A percentile compares a stretch with the other conserved stretches of the same genome.
Conservation (phyloP, 768 basidiomycete species). For the Podaxis mareebaensis region DNA sequence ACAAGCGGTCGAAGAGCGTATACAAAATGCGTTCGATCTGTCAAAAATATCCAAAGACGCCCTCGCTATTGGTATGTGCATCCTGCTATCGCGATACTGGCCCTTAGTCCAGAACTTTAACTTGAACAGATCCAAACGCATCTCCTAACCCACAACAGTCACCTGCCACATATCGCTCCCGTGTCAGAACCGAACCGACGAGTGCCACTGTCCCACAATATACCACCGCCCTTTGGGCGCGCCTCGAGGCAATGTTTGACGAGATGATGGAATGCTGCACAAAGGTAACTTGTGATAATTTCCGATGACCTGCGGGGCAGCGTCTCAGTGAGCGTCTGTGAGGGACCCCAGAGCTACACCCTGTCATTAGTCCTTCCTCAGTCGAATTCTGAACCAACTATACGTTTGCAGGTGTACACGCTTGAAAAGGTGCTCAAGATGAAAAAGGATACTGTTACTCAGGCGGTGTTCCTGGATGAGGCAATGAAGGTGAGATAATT, state of each 20-base stretch:
- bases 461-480: constrained; percentile 84
- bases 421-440: constrained; percentile 91
- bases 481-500: constrained; percentile 73
- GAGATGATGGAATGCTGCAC: constrained; percentile 91
- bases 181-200: constrained; percentile 89
- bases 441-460: constrained; percentile 81
- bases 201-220: constrained; percentile 86
- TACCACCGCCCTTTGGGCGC: constrained; percentile 75
- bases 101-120: not conserved
- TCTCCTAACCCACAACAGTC: constrained; percentile 30
- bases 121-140: constrained; percentile 1
- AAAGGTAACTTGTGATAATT: constrained; percentile 49
- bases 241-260: constrained; percentile 80
- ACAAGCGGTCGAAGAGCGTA: constrained; percentile 79
- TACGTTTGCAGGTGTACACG: constrained; percentile 72
- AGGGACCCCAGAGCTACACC: no score
- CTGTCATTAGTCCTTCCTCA: no score
- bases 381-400: not conserved
- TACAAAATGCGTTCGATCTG: constrained; percentile 84
- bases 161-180: constrained; percentile 75
- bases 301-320: no score
- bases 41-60: constrained; percentile 85
- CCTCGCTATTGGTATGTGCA: constrained; percentile 64
- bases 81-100: constrained; percentile 1
- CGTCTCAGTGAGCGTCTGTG: no score